Base-by-base conservation (phyloP, 208 protist species). In the Leishmania guyanensis region DNA sequence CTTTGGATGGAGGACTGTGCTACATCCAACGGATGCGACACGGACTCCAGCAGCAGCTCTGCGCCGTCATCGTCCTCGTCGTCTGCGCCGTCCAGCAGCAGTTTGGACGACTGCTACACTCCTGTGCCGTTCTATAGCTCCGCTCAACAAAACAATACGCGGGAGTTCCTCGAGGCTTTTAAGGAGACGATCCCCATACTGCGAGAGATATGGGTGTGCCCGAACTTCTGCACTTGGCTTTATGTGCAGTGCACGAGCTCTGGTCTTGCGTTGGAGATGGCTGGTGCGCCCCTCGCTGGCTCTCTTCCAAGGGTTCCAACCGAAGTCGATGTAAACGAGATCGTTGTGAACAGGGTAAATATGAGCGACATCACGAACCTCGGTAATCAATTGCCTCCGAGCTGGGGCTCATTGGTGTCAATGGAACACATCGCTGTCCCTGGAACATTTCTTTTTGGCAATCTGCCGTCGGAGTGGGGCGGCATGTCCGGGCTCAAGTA, bases 211-310 rank as follows among this genome's bases (percentile, higher is more conserved):
- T 60, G 29, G 43, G 50, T 50, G 22, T 74, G 69, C 46, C 39
- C 69, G 0, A 74, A 74, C 69, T 51, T 74, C 69, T 74, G 69
- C 69, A 3, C 69, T 3, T 74, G 69, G 69, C n/a, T 5, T 6
- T 74, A 74, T 29, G 69, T 74, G 4, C 20, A 22, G 22, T 74
- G 69, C 46, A 54, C 46, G n/a, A 43, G 22, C 43, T 17, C 46
- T 17, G 74, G 74, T 51, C 20, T 77, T 29, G 74, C 60, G n/a
- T 29, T 77, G 22, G 65, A 68, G 56, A 64, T 77, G 74, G 74
- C 36, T 3, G 50, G 33, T 16, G 54, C 12, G 3, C 20, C 26
- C 10, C 1, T 46, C 5, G 5, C 65, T 1, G 56, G 56, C 22
- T 48, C 43, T 46, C 20, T 77, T 0, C 74, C 74, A 2, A 1